Conservation (phyloP, 129 eudicot species). For the Helianthus tuberosus region DNA sequence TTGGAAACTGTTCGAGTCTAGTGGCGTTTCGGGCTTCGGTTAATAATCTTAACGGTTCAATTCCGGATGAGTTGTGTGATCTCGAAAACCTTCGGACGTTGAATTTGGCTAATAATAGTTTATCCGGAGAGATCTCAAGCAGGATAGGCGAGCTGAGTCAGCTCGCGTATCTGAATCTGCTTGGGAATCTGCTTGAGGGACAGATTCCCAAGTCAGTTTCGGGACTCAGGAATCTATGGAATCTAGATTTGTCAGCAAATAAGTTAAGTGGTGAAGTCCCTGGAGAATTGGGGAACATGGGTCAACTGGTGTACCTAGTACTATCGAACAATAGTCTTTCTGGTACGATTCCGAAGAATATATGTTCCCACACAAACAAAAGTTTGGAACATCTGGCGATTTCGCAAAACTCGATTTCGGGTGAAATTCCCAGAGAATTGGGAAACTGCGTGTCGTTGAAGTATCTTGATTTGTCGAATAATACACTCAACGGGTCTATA, state of each 20-base stretch:
- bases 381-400: conserved; percentile 66
- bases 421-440: conserved; percentile 71
- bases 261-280: conserved; percentile 76
- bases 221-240: conserved; percentile 48
- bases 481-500: conserved; percentile 74
- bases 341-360: conserved; percentile 58
- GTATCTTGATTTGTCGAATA: conserved; percentile 87
- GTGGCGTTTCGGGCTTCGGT: conserved; percentile 56
- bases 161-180: conserved; percentile 61
- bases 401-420: conserved; percentile 60
- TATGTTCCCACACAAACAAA: conserved; percentile 64
- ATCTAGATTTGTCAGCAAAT: conserved; percentile 76
- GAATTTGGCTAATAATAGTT: conserved; percentile 71
- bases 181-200: conserved; percentile 81
- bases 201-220: conserved; percentile 67
- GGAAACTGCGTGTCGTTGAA: conserved; percentile 52
- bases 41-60: conserved; percentile 65
- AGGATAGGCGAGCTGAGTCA: conserved; percentile 64
- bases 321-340: conserved; percentile 67
- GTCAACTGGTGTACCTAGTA: conserved; percentile 57
- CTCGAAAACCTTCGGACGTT: conserved; percentile 54
- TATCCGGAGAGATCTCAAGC: conserved; percentile 71
- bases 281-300: conserved; percentile 66
- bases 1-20: conserved; percentile 73
- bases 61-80: conserved; percentile 59